A percentile compares a stretch with the other conserved stretches of the same genome.
Conservation (phyloP, 495 filamentous ascomycete species). For the Clavariopsis aquatica region DNA sequence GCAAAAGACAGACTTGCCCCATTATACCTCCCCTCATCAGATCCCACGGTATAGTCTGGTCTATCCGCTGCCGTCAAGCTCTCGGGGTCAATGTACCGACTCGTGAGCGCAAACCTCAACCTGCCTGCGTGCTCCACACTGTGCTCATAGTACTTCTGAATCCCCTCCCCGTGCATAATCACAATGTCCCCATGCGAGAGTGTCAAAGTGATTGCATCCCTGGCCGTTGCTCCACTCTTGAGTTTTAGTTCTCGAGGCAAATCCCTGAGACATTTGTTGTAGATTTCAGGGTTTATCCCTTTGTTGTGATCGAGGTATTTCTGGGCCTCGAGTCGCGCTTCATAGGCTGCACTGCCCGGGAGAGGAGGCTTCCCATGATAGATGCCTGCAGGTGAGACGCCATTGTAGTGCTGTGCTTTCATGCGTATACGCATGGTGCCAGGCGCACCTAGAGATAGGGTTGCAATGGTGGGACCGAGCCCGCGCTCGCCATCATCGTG, state of each 20-base stretch:
- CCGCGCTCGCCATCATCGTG: constrained; percentile 83
- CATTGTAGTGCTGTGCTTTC: constrained; percentile 59
- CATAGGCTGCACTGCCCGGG: constrained; percentile 46
- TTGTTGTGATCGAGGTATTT: constrained; percentile 43
- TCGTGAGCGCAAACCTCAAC: constrained; percentile 68
- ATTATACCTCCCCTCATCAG: constrained; percentile 35
- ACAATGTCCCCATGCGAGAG: constrained; percentile 79
- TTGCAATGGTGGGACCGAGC: constrained; percentile 74
- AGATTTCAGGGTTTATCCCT: constrained; percentile 24
- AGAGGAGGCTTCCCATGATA: constrained; percentile 41
- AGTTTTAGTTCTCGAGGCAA: constrained; percentile 40
- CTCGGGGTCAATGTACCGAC: constrained; percentile 54
- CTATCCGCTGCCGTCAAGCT: constrained; percentile 45
- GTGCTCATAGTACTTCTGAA: constrained; percentile 79
- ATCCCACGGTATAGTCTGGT: constrained; percentile 37
- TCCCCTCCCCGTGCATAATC: constrained; percentile 72
- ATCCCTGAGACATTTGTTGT: constrained; percentile 40
- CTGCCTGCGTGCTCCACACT: constrained; percentile 56
- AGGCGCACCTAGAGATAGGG: constrained; percentile 69
- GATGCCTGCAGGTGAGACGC: constrained; percentile 41
- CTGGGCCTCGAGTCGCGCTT: constrained; percentile 40
- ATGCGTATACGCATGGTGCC: constrained; percentile 70
- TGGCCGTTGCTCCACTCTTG: constrained; percentile 39
- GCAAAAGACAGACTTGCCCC: constrained; percentile 7
- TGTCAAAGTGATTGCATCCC: constrained; percentile 42